Base-by-base conservation (phyloP, 2,329 filamentous ascomycete species). In the Sarocladiaceae sp. region DNA sequence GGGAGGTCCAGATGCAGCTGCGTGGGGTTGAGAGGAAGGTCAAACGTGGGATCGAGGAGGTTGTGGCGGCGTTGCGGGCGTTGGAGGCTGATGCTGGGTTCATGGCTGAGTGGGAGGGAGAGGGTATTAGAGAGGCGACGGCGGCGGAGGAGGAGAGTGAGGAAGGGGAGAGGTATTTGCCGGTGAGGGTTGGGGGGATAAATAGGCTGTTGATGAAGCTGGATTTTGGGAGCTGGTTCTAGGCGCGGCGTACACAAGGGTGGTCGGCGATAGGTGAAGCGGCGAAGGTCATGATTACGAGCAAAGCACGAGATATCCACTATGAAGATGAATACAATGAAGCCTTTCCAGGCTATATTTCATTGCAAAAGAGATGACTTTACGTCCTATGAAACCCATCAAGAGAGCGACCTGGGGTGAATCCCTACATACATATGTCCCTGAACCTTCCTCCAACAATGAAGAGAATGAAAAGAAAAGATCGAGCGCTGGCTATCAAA, bases 171-270 rank as follows among this genome's bases (percentile, higher is more conserved):
- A 62, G 59, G 56, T 96, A 89, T 65, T 76, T 85, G 26, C 87
- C 90, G 1, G 78, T 82, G 56, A 83, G 87, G 55, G 81, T 90
- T 3, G 89, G 89, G 0, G 88, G 90, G 1, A 83, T 97, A 42
- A 90, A 96, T 71, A 77, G 88, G 54, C 69, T 97, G 64, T 68
- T 97, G 64, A 96, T 96, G 90, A 96, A 96, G 73, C 72, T 97
- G 60, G 91, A 96, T 62, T 83, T 83, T 66, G 80, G 80, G 18
- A 77, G 70, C 51, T 83, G 79, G 80, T 77, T 81, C 20, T 50
- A 17, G 18, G 12, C 10, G 18, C 36, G 18, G 8, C 36, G 18
- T 17, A 15, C 29, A 33, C 29, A 33, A 15, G 8, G 29, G 29
- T 15, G 29, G 8, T 33, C 29, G 15, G n/a, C 29, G 29, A 33